Conservation (phyloP, 345 rosid genomes). For the Eucalyptus brandiana region DNA sequence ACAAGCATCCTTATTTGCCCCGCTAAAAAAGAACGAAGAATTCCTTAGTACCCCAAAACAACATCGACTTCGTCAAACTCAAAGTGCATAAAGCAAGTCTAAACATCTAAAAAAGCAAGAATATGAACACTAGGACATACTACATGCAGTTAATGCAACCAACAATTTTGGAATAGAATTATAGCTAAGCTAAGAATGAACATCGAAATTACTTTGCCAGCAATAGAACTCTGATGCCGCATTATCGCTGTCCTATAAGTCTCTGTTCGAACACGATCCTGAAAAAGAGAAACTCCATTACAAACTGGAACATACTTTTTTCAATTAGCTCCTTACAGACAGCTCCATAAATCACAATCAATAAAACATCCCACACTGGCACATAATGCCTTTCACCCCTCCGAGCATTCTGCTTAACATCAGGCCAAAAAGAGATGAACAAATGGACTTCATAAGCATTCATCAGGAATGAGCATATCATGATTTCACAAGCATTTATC, state of each 20-base stretch:
- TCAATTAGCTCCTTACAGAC: not conserved
- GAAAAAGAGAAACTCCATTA: not conserved
- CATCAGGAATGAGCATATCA: not conserved
- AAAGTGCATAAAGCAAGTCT: not conserved
- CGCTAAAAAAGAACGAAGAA: not conserved
- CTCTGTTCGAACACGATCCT: slow-evolving; percentile 82
- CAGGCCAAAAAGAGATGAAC: not conserved
- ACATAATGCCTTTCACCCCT: not conserved
- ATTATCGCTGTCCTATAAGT: slow-evolving; percentile 78
- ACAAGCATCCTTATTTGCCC: not conserved
- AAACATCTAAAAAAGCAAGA: not conserved
- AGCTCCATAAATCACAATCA: not conserved
- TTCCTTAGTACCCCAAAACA: not conserved
- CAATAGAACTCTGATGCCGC: slow-evolving; percentile 71
- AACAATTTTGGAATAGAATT: not conserved
- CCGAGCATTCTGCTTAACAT: not conserved
- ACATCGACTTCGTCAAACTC: not conserved
- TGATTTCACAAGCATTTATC: not conserved
- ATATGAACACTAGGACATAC: not conserved
- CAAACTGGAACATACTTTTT: not conserved
- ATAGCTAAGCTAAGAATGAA: not conserved
- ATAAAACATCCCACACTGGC: not conserved
- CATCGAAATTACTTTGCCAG: slow-evolving; percentile 66
- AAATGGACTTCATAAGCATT: not conserved
- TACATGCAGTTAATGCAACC: not conserved